Conservation (phyloP, 1,284 basidiomycete species). For the Boletus smithii region DNA sequence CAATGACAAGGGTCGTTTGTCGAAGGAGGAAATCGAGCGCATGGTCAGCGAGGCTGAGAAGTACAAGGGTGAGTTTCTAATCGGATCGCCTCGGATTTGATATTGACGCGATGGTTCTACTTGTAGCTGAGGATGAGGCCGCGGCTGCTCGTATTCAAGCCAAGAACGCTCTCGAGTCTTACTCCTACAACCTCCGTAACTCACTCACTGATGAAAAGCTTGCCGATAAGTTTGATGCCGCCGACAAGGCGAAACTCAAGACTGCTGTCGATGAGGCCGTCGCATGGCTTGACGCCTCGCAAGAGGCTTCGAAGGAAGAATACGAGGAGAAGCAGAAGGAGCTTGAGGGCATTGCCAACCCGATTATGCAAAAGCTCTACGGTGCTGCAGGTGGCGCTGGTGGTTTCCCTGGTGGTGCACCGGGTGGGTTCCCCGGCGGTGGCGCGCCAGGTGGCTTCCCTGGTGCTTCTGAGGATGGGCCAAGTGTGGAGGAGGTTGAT, state of each 20-base stretch:
- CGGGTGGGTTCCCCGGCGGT: slow-evolving; percentile 49
- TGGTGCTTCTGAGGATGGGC: slow-evolving; percentile 68
- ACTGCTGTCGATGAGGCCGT: slow-evolving; percentile 83
- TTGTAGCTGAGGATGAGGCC: slow-evolving; percentile 75
- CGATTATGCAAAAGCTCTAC: slow-evolving; percentile 95
- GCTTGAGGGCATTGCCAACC: slow-evolving; percentile 87
- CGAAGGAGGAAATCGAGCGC: slow-evolving; percentile 97
- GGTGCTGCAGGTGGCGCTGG: slow-evolving; percentile 64
- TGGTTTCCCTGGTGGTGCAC: slow-evolving; percentile 49
- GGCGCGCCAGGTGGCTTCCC: slow-evolving; percentile 56
- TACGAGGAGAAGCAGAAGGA: slow-evolving; percentile 96
- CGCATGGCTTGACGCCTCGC: slow-evolving; percentile 84
- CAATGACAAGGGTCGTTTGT: slow-evolving; percentile 97
- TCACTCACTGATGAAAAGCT: slow-evolving; percentile 84
- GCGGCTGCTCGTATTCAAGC: slow-evolving; percentile 79
- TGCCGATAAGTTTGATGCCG: slow-evolving; percentile 82
- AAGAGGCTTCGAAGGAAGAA: slow-evolving; percentile 94
- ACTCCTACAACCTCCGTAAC: slow-evolving; percentile 96
- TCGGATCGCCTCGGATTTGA: not conserved
- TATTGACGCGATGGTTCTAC: slow-evolving; percentile 16
- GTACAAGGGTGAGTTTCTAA: slow-evolving; percentile 64
- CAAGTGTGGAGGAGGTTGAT: slow-evolving; percentile 87
- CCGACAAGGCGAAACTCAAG: slow-evolving; percentile 88
- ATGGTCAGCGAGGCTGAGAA: slow-evolving; percentile 95
- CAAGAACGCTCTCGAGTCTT: slow-evolving; percentile 91